Base-by-base conservation (phyloP, 2,329 filamentous ascomycete genomes). In the Apiospora hydei region DNA sequence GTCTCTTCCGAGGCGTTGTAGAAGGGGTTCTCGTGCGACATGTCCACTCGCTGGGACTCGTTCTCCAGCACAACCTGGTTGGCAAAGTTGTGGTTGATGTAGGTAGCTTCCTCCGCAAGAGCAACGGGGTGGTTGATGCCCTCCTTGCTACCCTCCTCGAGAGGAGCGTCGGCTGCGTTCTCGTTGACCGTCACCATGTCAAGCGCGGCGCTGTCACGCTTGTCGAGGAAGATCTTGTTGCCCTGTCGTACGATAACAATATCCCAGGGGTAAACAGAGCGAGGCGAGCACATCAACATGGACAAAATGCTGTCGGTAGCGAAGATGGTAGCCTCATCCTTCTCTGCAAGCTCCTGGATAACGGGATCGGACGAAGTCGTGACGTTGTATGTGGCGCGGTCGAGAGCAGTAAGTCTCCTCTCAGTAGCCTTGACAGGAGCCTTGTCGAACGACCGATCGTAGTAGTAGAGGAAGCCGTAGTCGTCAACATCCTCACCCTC, bases 41-140 rank as follows among this genome's bases (percentile, higher is more conserved):
- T 96, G 77, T 93, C 90, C 76, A 95, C 88, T 88, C 96, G 97
- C 82, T 90, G 86, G 74, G 86, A 88, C 75, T 94, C 90, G 77
- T 88, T 93, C 87, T 99, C 96, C 78, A 90, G 84, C 76, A 99
- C 95, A 69, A 97, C 94, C 87, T 99, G 96, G 84, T 97, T 94
- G 77, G 94, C 93, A 84, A 99, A 99, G 88, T 98, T 97, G 89
- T 98, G 96, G 90, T 99, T 99, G 90, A 99, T 99, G 87, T 98
- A 97, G 70, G 96, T 99, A 71, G 96, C 96, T 86, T 99, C 96
- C 83, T 98, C 93, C 80, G 97, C 96, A 72, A 99, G 91, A 70
- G 95, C 94, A 71, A 88, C 86, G n/a, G 96, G 96, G 80, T 95
- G 95, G 90, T 99, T 99, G 85, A 99, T 93, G 76, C 89, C 88